phyloP scores from a whole-genome alignment of 75 land plant genomes.

The Azolla pinnata region DNA sequence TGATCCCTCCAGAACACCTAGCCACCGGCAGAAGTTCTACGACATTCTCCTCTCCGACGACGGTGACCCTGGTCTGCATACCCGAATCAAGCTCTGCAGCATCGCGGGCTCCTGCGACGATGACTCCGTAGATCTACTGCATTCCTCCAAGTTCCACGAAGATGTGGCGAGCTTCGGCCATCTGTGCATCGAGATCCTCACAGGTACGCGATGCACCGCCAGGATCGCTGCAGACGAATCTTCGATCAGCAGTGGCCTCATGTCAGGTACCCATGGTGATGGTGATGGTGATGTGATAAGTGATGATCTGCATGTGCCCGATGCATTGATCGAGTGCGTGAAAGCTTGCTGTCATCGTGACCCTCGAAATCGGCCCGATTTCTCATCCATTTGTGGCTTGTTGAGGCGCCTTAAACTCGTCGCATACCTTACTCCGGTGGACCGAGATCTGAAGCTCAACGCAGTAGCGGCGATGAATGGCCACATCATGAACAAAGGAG shows the following conservation, averaged over 20 bases:
- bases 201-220: no score
- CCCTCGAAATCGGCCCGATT: constrained; percentile 1
- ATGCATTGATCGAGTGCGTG: neutral
- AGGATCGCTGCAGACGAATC: no score
- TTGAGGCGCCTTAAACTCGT: constrained; percentile 5
- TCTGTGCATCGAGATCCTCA: constrained; percentile 3
- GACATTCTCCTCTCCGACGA: constrained; percentile 13
- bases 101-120: no score
- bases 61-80: neutral
- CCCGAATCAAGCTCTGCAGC: no score
- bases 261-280: no score
- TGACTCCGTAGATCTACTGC: no score
- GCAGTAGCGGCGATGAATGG: neutral
- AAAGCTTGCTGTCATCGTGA: neutral
- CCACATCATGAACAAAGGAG: neutral
- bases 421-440: neutral
- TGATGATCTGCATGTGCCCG: no score
- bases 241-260: no score
- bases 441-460: neutral
- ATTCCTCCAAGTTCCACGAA: no score
- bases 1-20: neutral
- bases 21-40: constrained; percentile 5
- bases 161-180: constrained; percentile 2
- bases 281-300: no score
- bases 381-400: neutral